These are phyloP conservation scores for Escovopsis sp. DNA, from an alignment of 2,329 filamentous ascomycete species.

Conservation along the genomic window DNA sequence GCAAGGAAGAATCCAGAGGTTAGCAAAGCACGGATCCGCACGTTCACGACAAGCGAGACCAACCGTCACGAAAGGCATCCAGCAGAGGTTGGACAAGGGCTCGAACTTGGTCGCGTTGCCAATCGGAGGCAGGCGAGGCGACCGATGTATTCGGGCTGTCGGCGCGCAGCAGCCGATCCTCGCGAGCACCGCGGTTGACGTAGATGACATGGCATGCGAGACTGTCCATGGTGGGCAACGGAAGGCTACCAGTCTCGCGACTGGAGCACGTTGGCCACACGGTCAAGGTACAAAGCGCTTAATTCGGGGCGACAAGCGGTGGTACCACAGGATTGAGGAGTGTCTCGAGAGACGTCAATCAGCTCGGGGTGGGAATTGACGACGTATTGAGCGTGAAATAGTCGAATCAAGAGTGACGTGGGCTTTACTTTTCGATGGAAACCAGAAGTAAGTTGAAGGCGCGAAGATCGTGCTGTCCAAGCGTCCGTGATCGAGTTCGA, in stretches of 20 bases:
- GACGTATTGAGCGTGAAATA: not conserved
- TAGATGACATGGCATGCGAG: conserved; percentile 45
- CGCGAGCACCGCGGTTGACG: conserved; percentile 38
- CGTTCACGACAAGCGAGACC: conserved; percentile 5
- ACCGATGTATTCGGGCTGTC: conserved; percentile 6
- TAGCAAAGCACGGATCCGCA: not conserved
- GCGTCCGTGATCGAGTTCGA: not conserved
- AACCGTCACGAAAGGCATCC: conserved; percentile 41
- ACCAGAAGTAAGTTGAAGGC: not conserved
- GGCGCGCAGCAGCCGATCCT: conserved; percentile 28
- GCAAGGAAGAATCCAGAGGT: not conserved
- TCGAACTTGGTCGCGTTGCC: conserved; percentile 26
- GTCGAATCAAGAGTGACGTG: not conserved
- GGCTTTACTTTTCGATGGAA: not conserved
- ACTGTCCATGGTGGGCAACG: conserved; percentile 40
- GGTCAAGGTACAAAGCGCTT: conserved; percentile 11
- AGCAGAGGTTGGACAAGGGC: conserved; percentile 34
- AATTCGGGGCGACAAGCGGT: conserved; percentile 2
- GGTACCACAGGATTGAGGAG: conserved; percentile 2
- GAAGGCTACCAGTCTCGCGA: conserved; percentile 46
- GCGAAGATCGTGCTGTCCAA: conserved; percentile 3
- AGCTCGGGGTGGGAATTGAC: not conserved
- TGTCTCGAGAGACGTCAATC: conserved; percentile 6
- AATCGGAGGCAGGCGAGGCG: conserved; percentile 11
- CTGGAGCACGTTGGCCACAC: conserved; percentile 42